A percentile compares a stretch with the other conserved stretches of the same genome.
Evolutionary conservation across 2,329 filamentous ascomycete genomes (phyloP).

Genomic region (Epichloe festucae): DNA sequence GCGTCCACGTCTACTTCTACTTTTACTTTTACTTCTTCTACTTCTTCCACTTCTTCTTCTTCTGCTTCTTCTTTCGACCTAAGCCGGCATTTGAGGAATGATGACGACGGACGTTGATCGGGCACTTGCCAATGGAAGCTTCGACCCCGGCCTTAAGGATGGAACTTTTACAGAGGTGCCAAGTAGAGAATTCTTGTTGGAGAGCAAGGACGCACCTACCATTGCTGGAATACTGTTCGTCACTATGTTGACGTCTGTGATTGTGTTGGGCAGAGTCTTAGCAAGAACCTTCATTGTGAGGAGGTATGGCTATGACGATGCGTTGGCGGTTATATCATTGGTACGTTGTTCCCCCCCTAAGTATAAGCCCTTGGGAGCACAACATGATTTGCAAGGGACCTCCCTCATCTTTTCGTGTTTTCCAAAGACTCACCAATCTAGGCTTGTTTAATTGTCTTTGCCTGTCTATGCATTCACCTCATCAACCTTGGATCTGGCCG

Average conservation of each 20-base stretch:
- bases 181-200: constrained; percentile 21
- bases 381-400: background rate
- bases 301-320: constrained; percentile 26
- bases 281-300: constrained; percentile 24
- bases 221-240: constrained; percentile 28
- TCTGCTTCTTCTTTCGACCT: too few species aligned
- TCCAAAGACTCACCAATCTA: constrained; percentile 5
- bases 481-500: constrained; percentile 35
- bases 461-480: constrained; percentile 28
- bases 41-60: too few species aligned
- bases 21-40: too few species aligned
- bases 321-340: constrained; percentile 21
- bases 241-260: constrained; percentile 18
- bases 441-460: constrained; percentile 28
- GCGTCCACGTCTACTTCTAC: too few species aligned
- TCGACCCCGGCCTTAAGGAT: constrained; percentile 3
- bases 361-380: background rate
- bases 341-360: constrained; percentile 13
- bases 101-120: constrained; percentile 16
- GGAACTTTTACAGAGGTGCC: constrained; percentile 23
- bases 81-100: background rate
- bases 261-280: constrained; percentile 21
- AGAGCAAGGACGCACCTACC: constrained; percentile 23
- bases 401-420: too few species aligned
- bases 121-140: constrained; percentile 15